phyloP scores from a whole-genome alignment of 2,329 filamentous ascomycete genomes.

The Lizonia empirigonia region DNA sequence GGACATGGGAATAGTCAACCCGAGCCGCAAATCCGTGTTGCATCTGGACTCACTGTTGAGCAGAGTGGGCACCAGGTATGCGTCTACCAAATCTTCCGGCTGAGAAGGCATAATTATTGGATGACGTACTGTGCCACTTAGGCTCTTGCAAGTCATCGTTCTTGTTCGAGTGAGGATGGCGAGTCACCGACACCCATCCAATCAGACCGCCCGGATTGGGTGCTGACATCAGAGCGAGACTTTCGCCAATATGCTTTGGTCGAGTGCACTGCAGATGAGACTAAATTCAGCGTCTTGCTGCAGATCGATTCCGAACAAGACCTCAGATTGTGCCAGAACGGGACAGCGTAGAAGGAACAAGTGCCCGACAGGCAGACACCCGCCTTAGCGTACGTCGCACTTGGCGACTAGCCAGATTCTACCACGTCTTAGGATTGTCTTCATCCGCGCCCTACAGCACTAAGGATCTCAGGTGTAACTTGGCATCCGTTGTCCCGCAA shows the following conservation, averaged over 20 bases:
- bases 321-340: constrained; percentile 2
- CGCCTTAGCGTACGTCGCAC: neutral
- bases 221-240: neutral
- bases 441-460: neutral
- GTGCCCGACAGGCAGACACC: neutral
- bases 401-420: neutral
- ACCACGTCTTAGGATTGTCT: constrained; percentile 1
- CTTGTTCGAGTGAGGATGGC: neutral
- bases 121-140: neutral
- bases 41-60: neutral
- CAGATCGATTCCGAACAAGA: constrained; percentile 2
- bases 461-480: neutral
- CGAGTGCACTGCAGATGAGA: neutral
- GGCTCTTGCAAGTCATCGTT: neutral
- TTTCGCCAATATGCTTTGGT: constrained; percentile 1
- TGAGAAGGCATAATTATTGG: neutral
- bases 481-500: constrained; percentile 1
- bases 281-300: neutral
- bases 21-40: neutral
- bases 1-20: neutral
- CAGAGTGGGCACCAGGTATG: neutral
- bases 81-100: neutral
- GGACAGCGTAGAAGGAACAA: neutral
- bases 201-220: neutral
- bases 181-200: neutral